phyloP scores from a whole-genome alignment of 768 basidiomycete species.

The Suillus americanus region DNA sequence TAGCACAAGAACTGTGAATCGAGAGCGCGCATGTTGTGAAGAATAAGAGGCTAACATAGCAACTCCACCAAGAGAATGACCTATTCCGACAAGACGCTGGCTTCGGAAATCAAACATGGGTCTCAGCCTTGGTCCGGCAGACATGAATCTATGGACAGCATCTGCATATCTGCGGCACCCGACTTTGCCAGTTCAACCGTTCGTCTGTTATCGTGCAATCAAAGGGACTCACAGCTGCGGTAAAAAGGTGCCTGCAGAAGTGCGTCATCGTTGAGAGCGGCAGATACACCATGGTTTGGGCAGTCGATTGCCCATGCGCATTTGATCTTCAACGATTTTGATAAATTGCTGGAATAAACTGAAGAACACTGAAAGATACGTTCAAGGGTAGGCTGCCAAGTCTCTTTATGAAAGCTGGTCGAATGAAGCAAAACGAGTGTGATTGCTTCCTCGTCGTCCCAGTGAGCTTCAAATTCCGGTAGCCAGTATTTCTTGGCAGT shows the following conservation, averaged over 20 bases:
- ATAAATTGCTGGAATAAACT: background rate
- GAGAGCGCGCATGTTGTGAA: background rate
- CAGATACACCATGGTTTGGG: conserved; percentile 71
- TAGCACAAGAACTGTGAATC: conserved; percentile 22
- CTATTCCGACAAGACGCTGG: conserved; percentile 59
- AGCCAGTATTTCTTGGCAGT: conserved; percentile 61
- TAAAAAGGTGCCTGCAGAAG: conserved; percentile 45
- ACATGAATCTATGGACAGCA: conserved; percentile 57
- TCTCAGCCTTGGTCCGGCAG: conserved; percentile 37
- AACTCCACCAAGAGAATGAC: conserved; percentile 69
- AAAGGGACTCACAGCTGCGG: conserved; percentile 41
- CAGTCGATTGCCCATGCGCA: conserved; percentile 68
- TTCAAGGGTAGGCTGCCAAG: conserved; percentile 62
- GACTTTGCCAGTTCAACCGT: conserved; percentile 36
- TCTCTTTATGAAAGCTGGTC: conserved; percentile 76
- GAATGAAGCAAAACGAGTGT: conserved; percentile 66
- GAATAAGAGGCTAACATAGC: conserved; percentile 46
- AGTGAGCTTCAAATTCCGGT: conserved; percentile 36
- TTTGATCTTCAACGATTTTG: conserved; percentile 20
- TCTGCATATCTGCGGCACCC: conserved; percentile 64
- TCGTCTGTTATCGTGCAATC: background rate
- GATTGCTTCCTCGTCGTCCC: conserved; percentile 41
- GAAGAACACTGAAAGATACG: conserved; percentile 40
- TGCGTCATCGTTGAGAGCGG: conserved; percentile 47
- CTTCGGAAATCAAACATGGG: conserved; percentile 46